Evolutionary conservation across 1,284 basidiomycete genomes (phyloP).

Genomic region (Puccinia novopanici): DNA sequence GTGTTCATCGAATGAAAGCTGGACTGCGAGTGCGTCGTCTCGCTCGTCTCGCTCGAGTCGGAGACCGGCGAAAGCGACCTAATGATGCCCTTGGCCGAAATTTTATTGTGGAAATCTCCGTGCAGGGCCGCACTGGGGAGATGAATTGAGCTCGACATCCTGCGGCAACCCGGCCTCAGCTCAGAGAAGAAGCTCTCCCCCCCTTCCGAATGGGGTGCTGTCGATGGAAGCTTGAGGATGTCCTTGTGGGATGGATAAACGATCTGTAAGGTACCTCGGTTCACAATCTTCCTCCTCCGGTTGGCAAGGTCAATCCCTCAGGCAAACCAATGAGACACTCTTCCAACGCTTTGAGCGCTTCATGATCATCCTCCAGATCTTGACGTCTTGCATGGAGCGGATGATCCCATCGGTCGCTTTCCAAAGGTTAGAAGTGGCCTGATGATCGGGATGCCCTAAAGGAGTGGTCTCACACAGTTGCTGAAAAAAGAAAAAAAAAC

Average conservation of each 20-base stretch:
- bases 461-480: constrained; percentile 71
- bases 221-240: constrained; percentile 11
- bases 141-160: neutral
- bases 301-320: constrained; percentile 65
- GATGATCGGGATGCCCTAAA: constrained; percentile 69
- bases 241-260: constrained; percentile 58
- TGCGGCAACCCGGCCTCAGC: neutral
- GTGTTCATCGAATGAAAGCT: constrained; percentile 27
- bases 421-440: constrained; percentile 69
- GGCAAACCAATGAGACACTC: constrained; percentile 68
- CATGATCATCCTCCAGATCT: constrained; percentile 80
- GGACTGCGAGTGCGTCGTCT: constrained; percentile 4
- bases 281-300: constrained; percentile 73
- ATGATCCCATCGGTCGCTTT: constrained; percentile 71
- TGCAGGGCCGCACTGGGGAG: neutral
- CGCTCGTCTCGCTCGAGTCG: constrained; percentile 18
- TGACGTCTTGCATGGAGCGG: constrained; percentile 76
- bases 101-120: neutral
- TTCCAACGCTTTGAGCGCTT: constrained; percentile 64
- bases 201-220: neutral
- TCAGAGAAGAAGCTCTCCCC: neutral
- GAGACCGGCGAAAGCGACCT: constrained; percentile 13
- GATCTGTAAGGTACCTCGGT: constrained; percentile 66
- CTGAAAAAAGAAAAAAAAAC: constrained; percentile 65
- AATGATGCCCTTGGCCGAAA: neutral